Conservation (phyloP, 495 filamentous ascomycete genomes). For the Neurospora sp. region DNA sequence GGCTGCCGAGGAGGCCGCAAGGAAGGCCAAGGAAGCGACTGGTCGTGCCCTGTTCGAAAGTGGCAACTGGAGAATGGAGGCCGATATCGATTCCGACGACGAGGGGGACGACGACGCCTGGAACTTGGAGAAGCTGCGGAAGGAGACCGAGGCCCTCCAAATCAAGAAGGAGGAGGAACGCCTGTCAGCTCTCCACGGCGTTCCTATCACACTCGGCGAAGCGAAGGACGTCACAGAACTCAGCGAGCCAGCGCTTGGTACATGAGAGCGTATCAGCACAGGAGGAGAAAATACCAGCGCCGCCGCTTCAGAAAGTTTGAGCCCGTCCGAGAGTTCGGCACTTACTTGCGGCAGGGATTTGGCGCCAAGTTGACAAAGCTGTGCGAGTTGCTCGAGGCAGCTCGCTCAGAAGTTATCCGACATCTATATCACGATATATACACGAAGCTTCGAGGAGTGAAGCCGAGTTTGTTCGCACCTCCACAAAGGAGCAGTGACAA, state of each 20-base stretch:
- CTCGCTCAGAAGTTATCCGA: neutral
- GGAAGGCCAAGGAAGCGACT: conserved; percentile 86
- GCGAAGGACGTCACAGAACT: neutral
- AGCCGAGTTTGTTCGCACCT: neutral
- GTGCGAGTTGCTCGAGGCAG: neutral
- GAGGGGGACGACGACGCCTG: conserved; percentile 53
- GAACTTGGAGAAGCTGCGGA: conserved; percentile 67
- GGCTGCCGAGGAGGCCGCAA: conserved; percentile 78
- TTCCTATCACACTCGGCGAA: conserved; percentile 3
- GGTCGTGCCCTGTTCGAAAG: conserved; percentile 92
- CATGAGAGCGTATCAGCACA: conserved; percentile 10
- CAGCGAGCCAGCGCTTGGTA: conserved; percentile 14
- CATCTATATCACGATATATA: neutral
- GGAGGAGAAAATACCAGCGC: conserved; percentile 5
- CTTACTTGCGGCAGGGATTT: neutral
- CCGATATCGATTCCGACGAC: conserved; percentile 51
- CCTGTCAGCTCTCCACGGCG: conserved; percentile 27
- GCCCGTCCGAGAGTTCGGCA: neutral
- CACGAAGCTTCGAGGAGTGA: neutral
- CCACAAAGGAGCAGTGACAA: neutral
- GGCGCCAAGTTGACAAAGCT: neutral
- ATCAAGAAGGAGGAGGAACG: conserved; percentile 55
- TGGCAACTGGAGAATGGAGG: conserved; percentile 76
- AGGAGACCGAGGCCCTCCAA: conserved; percentile 57
- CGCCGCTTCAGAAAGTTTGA: conserved; percentile 1